Conservation (phyloP, 495 filamentous ascomycete species). For the Rhypophila decipiens region DNA sequence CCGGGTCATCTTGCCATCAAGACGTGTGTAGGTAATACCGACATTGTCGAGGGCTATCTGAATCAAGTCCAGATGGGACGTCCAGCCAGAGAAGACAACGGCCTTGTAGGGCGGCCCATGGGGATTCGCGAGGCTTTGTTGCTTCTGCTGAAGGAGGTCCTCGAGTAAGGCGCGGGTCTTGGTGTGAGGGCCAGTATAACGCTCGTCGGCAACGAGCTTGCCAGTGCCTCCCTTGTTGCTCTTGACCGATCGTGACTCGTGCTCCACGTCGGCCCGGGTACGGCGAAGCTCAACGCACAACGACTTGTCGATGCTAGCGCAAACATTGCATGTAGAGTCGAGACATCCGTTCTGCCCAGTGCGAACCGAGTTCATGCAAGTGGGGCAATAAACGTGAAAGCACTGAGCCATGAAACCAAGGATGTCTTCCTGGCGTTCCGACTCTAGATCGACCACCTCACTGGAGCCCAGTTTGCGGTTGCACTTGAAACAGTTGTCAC, state of each 20-base stretch:
- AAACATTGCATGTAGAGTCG: slow-evolving; percentile 5
- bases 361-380: slow-evolving; percentile 56
- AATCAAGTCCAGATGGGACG: slow-evolving; percentile 87
- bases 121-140: slow-evolving; percentile 51
- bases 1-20: slow-evolving; percentile 84
- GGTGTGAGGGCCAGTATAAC: slow-evolving; percentile 80
- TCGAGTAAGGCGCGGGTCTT: slow-evolving; percentile 77
- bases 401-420: slow-evolving; percentile 78
- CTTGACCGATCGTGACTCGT: slow-evolving; percentile 41
- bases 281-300: slow-evolving; percentile 61
- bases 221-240: slow-evolving; percentile 34
- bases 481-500: slow-evolving; percentile 65
- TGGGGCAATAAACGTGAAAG: slow-evolving; percentile 71
- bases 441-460: slow-evolving; percentile 45
- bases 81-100: slow-evolving; percentile 93
- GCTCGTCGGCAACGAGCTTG: slow-evolving; percentile 54
- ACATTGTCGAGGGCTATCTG: slow-evolving; percentile 70
- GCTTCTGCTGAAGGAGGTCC: slow-evolving; percentile 53
- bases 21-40: slow-evolving; percentile 63
- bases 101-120: slow-evolving; percentile 69
- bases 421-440: slow-evolving; percentile 53
- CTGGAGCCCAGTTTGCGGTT: slow-evolving; percentile 50
- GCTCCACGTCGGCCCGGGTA: slow-evolving; percentile 52
- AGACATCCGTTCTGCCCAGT: slow-evolving; percentile 16
- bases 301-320: slow-evolving; percentile 27